These are phyloP conservation scores for Thalassia testudinum DNA, from an alignment of 116 monocot species.

Conservation along the genomic window DNA sequence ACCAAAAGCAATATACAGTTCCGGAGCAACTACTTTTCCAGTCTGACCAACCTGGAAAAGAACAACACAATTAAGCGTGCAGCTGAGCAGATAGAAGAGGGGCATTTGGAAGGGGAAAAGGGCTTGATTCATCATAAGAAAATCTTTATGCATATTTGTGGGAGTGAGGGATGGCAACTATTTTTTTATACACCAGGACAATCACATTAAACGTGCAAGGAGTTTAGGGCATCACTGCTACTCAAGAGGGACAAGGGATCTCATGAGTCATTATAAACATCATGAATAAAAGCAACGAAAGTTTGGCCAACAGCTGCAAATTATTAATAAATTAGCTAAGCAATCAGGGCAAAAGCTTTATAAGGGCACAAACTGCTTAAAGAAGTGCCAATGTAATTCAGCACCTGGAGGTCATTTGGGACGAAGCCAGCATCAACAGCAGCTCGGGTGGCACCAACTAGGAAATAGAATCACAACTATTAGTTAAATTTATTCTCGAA, in stretches of 20 bases:
- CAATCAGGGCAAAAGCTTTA: neutral
- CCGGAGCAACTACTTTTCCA: slow-evolving; percentile 97
- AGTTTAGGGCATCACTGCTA: no score
- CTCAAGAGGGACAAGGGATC: no score
- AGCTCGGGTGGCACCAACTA: slow-evolving; percentile 97
- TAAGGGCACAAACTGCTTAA: neutral
- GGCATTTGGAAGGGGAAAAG: neutral
- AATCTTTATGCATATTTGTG: neutral
- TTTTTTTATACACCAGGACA: no score
- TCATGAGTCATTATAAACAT: no score
- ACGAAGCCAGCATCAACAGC: slow-evolving; percentile 98
- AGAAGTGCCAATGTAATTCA: no score
- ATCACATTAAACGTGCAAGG: no score
- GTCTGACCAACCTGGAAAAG: slow-evolving; percentile 83
- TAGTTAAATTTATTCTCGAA: neutral
- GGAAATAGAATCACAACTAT: slow-evolving; percentile 5
- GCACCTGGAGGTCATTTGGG: slow-evolving; percentile 94
- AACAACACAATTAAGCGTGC: no score
- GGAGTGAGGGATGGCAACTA: no score
- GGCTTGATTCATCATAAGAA: neutral
- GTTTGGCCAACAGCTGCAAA: no score
- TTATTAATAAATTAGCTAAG: no score
- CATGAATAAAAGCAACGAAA: no score
- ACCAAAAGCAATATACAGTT: slow-evolving; percentile 94
- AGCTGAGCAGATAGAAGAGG: neutral